These are phyloP conservation scores for Albophoma yamanashiensis DNA, from an alignment of 2,329 filamentous ascomycete species.

Conservation along the genomic window DNA sequence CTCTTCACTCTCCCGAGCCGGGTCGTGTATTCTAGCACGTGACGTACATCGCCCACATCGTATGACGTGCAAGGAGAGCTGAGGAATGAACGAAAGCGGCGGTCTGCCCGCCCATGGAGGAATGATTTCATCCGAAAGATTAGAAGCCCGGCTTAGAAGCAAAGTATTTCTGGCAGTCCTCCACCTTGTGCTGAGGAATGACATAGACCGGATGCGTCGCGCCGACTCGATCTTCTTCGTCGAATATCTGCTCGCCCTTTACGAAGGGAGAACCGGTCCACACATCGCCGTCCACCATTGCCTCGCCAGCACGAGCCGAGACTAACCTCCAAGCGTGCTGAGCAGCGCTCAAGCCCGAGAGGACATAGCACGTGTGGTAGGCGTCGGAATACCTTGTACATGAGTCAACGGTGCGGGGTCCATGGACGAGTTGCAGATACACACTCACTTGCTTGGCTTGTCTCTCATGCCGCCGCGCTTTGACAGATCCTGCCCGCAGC, in stretches of 20 bases:
- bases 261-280: slow-evolving; percentile 40
- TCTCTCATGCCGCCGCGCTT: slow-evolving; percentile 75
- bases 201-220: slow-evolving; percentile 78
- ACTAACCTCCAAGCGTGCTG: slow-evolving; percentile 55
- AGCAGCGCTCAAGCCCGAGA: slow-evolving; percentile 73
- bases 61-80: neutral
- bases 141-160: slow-evolving; percentile 46
- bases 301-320: slow-evolving; percentile 18
- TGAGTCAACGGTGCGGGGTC: slow-evolving; percentile 2
- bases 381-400: slow-evolving; percentile 55
- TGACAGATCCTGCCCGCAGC: slow-evolving; percentile 69
- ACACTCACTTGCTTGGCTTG: slow-evolving; percentile 77
- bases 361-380: slow-evolving; percentile 88
- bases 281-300: slow-evolving; percentile 24
- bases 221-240: slow-evolving; percentile 57
- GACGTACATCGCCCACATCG: neutral
- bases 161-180: slow-evolving; percentile 56
- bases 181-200: slow-evolving; percentile 61
- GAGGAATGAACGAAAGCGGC: neutral
- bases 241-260: slow-evolving; percentile 52
- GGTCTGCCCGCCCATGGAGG: neutral
- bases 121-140: slow-evolving; percentile 8
- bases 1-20: neutral
- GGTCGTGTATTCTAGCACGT: neutral
- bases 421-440: slow-evolving; percentile 2